Base-by-base conservation (phyloP, 257 asterid genomes). In the Echites panduratus region DNA sequence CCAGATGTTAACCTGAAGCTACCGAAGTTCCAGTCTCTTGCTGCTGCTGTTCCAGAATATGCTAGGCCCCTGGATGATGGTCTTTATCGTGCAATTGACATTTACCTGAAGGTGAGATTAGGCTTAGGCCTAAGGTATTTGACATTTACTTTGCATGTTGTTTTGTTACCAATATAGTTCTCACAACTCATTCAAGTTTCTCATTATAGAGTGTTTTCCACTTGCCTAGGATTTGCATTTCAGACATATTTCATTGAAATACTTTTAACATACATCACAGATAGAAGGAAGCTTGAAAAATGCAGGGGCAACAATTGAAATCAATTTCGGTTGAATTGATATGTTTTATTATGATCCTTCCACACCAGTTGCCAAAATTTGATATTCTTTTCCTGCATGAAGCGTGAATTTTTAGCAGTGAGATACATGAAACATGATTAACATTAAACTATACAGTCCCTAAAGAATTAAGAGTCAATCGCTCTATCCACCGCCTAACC, bases 11-110 rank as follows among this genome's bases (percentile, higher is more conserved):
- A 91, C 81, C 82, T 94, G 77, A 94, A 94, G 81, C 90, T 88
- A 40, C 91, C 96, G 52, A 91, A 94, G 82, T 91, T 94, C 85
- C 94, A 87, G 79, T 74, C 93, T 72, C 91, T 94, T 73, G 96
- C 97, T 70, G 94, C 93, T 68, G 89, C 89, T 68, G 89, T 94
- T 47, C 98, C 98, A 0, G 98, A 94, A 74, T 91, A 91, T 32
- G 97, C 96, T 3, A 86, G 98, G 77, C 96, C 97, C 45, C 83
- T 94, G 79, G 98, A 94, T 72, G 98, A 94, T 47, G 97, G 98
- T 26, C 97, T 94, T 79, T 94, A 94, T 79, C 97, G 98, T 57
- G 96, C 98, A 40, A 84, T 89, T 32, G 98, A 94, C 81, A 89
- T 91, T 77, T 94, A 88, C 80, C 87, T 94, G 53, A 94, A 94